phyloP scores from a whole-genome alignment of 2,329 filamentous ascomycete genomes.

The Kalmusia sp. region DNA sequence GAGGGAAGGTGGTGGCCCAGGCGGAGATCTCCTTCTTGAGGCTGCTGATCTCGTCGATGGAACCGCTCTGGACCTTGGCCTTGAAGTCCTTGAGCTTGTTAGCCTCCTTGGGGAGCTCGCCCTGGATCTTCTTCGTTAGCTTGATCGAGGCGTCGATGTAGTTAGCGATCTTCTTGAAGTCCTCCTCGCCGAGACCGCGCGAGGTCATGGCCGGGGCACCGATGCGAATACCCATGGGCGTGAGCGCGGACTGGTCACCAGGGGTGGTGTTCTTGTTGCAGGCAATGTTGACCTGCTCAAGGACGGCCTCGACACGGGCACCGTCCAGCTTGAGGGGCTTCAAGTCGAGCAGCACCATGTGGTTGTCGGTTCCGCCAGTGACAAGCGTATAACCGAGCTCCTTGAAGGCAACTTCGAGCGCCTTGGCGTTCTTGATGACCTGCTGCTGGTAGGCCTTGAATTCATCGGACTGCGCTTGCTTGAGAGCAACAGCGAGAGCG shows the following conservation, averaged over 20 bases:
- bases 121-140: conserved; percentile 88
- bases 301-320: conserved; percentile 84
- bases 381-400: conserved; percentile 84
- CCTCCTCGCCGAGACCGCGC: conserved; percentile 85
- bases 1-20: conserved; percentile 91
- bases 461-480: conserved; percentile 87
- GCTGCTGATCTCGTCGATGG: conserved; percentile 80
- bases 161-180: conserved; percentile 79
- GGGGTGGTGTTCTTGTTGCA: conserved; percentile 99
- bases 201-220: conserved; percentile 98
- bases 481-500: conserved; percentile 89
- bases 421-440: conserved; percentile 89
- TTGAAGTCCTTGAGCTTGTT: conserved; percentile 99
- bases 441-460: conserved; percentile 93
- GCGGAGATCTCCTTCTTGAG: conserved; percentile 87
- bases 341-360: conserved; percentile 90
- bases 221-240: conserved; percentile 91
- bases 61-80: conserved; percentile 81
- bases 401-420: conserved; percentile 74
- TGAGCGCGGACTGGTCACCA: conserved; percentile 90
- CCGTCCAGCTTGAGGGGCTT: conserved; percentile 89
- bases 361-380: conserved; percentile 94
- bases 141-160: conserved; percentile 93
- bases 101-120: conserved; percentile 86
- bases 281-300: conserved; percentile 94